These are phyloP conservation scores for Chytriomyces sp. DNA, from an alignment of 192 early-diverging fungal genomes.

Conservation along the genomic window DNA sequence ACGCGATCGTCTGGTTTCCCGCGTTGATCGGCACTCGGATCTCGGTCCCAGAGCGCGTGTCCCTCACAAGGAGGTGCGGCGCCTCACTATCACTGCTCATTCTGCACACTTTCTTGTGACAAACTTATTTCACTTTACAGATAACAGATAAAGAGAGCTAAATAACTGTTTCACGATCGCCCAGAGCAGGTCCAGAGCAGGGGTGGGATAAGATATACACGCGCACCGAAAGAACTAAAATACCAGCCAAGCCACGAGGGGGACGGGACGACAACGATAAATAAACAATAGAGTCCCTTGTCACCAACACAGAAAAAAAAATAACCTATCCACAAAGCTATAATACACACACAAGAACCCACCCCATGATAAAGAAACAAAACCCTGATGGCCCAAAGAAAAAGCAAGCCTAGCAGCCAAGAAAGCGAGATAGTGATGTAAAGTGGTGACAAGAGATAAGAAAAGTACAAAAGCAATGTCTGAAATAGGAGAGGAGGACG, in stretches of 20 bases:
- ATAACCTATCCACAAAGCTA: background rate
- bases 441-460: too few relatives aligned
- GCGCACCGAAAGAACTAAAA: background rate
- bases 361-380: background rate
- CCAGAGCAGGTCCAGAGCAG: background rate
- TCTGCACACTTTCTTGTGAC: too few relatives aligned
- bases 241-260: too few relatives aligned
- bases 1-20: conserved; percentile 35
- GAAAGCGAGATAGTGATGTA: background rate
- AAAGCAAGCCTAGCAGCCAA: background rate
- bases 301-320: too few relatives aligned
- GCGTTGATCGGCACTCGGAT: conserved; percentile 45
- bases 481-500: too few relatives aligned
- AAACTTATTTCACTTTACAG: background rate
- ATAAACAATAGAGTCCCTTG: too few relatives aligned
- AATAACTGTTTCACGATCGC: background rate
- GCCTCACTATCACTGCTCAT: too few relatives aligned
- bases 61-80: conserved; percentile 36
- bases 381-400: too few relatives aligned
- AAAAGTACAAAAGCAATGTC: too few relatives aligned
- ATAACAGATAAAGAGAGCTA: background rate
- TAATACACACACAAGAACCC: too few relatives aligned
- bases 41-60: conserved; percentile 27
- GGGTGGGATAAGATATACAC: background rate
- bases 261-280: background rate